Evolutionary conservation across 2,329 filamentous ascomycete species (phyloP), one percentile per base, ranked within the genome.

Genomic region (Westerdykella ornata): DNA sequence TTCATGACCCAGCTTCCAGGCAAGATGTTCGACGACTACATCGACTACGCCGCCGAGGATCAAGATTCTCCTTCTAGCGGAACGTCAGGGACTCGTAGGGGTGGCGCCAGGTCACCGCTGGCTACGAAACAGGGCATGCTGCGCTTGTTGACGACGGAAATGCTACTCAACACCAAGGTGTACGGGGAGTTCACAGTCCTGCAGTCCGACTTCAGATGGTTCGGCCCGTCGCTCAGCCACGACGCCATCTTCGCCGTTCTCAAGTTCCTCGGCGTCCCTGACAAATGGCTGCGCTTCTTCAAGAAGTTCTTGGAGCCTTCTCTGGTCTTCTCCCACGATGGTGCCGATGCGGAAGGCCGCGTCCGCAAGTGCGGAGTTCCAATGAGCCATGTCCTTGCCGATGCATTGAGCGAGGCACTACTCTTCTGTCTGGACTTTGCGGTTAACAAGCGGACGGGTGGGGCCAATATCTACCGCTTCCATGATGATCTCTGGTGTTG

Each of bases 401-500:
- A 79, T 26, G 65, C 77, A 7, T 74, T 83, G 40, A 75, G 78
- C 0, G 82, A 85, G 54, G 63, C 70, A 0, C 65, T 81, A 0
- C 63, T 85, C 0, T 84, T 84, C 52, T 80, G 76, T 44, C 73
- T 84, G 49, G 81, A 84, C 53, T 80, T 78, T 52, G 71, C 79
- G 0, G 72, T 84, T 41, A 84, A 82, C 42, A 72, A 76, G 44
- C 62, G 67, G 1, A 78, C 80, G 0, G 46, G 66, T 5, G 78
- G 78, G 0, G 64, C 67, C 1, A 67, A 71, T n/a, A 60, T 84
- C 9, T 80, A 80, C 56, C 75, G 81, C 11, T 67, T 82, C 29
- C 74, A 82, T 38, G 81, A 83, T 47, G 79, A 84, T 48, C 69
- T 83, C 38, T 84, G 80, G 80, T 79, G 83, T 55, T 84, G 80